These are phyloP conservation scores for Guillardia theta DNA, from an alignment of 78 protist genomes.

Conservation along the genomic window DNA sequence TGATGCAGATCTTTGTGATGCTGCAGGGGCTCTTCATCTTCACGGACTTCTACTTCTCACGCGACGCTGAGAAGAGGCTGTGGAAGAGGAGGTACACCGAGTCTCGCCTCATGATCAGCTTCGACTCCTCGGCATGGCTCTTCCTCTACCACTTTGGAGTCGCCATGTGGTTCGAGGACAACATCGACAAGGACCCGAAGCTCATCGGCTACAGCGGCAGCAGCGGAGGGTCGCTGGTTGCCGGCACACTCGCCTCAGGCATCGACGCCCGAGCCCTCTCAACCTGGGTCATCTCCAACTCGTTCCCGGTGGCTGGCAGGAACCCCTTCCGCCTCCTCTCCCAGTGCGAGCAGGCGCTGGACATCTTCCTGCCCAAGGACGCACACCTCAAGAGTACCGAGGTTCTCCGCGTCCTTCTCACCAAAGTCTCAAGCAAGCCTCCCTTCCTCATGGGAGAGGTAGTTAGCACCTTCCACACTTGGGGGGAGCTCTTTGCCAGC, in stretches of 20 bases:
- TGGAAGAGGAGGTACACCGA: neutral
- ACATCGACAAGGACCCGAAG: neutral
- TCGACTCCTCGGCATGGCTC: slow-evolving; percentile 39
- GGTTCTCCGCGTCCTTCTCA: slow-evolving; percentile 13
- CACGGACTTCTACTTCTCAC: slow-evolving; percentile 19
- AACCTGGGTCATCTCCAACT: neutral
- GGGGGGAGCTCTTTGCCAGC: neutral
- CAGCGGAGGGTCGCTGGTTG: slow-evolving; percentile 10
- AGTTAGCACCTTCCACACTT: neutral
- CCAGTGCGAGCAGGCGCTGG: slow-evolving; percentile 11
- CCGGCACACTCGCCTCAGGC: neutral
- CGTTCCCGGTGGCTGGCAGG: neutral
- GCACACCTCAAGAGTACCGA: neutral
- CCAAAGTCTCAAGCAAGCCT: neutral
- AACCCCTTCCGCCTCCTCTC: neutral
- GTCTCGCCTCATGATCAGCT: neutral
- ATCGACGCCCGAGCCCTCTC: neutral
- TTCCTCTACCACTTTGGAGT: slow-evolving; percentile 30
- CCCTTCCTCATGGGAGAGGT: slow-evolving; percentile 33
- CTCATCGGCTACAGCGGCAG: neutral
- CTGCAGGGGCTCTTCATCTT: neutral
- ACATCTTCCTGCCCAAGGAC: neutral
- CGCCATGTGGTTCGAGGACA: slow-evolving; percentile 39
- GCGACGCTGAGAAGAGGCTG: slow-evolving; percentile 1
- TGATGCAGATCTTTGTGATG: neutral